phyloP scores from a whole-genome alignment of 2,329 filamentous ascomycete genomes.

The Stenocarpella maydis region DNA sequence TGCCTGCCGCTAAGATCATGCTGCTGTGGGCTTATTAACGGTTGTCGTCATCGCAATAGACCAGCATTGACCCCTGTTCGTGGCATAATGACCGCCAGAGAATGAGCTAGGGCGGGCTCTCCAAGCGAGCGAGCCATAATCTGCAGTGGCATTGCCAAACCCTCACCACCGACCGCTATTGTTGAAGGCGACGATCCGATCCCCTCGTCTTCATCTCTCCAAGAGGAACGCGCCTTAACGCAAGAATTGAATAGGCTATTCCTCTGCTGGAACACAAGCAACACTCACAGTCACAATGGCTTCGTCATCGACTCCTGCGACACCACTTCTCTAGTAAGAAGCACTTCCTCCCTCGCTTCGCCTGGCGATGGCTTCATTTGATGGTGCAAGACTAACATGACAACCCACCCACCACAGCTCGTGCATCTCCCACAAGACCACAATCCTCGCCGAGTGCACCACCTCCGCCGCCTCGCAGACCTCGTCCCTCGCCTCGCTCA shows the following conservation, averaged over 20 bases:
- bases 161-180: neutral
- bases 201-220: neutral
- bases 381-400: slow-evolving; percentile 33
- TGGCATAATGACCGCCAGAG: slow-evolving; percentile 15
- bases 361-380: slow-evolving; percentile 8
- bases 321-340: slow-evolving; percentile 76
- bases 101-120: slow-evolving; percentile 3
- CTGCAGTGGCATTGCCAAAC: neutral
- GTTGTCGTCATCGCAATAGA: slow-evolving; percentile 14
- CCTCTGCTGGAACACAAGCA: neutral
- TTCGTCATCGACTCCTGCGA: slow-evolving; percentile 73
- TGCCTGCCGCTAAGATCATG: slow-evolving; percentile 12
- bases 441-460: slow-evolving; percentile 93
- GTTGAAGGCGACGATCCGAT: neutral
- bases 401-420: slow-evolving; percentile 68
- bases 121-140: neutral
- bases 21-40: slow-evolving; percentile 7
- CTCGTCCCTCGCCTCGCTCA: slow-evolving; percentile 87
- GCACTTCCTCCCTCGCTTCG: slow-evolving; percentile 1
- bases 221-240: neutral
- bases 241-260: neutral
- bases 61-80: slow-evolving; percentile 8
- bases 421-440: slow-evolving; percentile 92
- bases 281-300: slow-evolving; percentile 59
- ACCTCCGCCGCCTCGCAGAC: slow-evolving; percentile 83